A percentile compares a stretch with the other conserved stretches of the same genome.
Evolutionary conservation across 495 filamentous ascomycete species (phyloP).

Genomic region (Podospora conica): DNA sequence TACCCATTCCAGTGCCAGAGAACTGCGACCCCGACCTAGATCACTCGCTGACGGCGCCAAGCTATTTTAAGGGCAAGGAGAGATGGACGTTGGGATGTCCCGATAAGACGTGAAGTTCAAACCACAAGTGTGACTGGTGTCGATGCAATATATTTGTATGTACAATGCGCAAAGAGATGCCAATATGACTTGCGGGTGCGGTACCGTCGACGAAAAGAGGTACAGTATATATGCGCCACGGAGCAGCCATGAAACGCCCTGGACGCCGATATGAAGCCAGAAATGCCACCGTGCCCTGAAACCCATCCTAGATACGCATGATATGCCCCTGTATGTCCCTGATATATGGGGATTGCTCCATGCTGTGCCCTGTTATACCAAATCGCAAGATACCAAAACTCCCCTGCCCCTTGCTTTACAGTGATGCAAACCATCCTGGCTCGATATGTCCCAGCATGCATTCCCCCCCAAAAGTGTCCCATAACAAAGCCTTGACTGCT

Average conservation of each 20-base stretch:
- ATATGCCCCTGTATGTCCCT: not conserved
- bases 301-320: not conserved
- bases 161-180: not conserved
- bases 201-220: not conserved
- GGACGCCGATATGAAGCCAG: not conserved
- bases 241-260: not conserved
- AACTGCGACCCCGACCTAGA: too few species aligned
- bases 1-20: not conserved
- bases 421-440: not conserved
- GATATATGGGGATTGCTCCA: not conserved
- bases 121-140: not conserved
- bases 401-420: not conserved
- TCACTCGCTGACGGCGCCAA: not conserved
- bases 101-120: not conserved
- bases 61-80: not conserved
- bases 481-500: not conserved
- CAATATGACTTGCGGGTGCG: not conserved
- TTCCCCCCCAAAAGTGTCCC: not conserved
- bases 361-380: not conserved
- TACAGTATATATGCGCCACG: not conserved
- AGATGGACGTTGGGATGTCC: too few species aligned
- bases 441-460: not conserved
- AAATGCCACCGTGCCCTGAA: not conserved
- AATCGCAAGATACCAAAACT: not conserved
- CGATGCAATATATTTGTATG: not conserved